These are phyloP conservation scores for Periglandula ipomoeae DNA, from an alignment of 2,329 filamentous ascomycete species.

Conservation along the genomic window DNA sequence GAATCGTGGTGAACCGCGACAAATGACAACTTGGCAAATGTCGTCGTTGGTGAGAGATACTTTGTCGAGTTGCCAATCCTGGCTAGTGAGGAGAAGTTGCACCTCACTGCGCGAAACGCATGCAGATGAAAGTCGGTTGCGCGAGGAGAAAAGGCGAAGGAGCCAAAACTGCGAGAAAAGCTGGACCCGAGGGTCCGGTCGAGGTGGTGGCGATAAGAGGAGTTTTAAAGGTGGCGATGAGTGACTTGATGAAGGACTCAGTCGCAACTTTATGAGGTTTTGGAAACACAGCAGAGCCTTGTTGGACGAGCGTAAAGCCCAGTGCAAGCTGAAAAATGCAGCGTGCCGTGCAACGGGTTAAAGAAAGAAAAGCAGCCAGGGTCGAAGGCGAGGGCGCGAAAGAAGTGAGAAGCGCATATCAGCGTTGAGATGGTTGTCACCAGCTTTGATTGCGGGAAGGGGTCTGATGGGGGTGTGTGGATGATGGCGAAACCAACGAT, in stretches of 20 bases:
- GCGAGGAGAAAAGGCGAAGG: not conserved
- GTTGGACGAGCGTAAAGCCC: conserved; percentile 1
- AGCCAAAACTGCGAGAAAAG: not conserved
- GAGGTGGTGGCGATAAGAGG: conserved; percentile 2
- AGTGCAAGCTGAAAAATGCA: not conserved
- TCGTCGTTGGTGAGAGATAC: not conserved
- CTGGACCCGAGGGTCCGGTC: not conserved
- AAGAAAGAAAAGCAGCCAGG: not conserved
- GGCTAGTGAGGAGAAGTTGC: not conserved
- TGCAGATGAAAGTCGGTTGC: not conserved
- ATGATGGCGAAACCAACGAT: too few species aligned
- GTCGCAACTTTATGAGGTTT: not conserved
- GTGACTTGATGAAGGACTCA: not conserved
- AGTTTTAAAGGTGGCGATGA: conserved; percentile 1
- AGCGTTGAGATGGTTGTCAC: not conserved
- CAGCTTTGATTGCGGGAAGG: not conserved
- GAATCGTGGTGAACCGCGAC: not conserved
- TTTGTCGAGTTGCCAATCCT: not conserved
- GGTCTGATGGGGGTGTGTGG: not conserved
- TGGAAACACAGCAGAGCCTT: not conserved
- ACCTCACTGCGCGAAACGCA: not conserved
- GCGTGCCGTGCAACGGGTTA: conserved; percentile 1
- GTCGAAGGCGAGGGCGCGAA: not conserved
- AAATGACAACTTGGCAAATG: not conserved
- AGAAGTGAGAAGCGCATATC: not conserved